Evolutionary conservation across 257 asterid species (phyloP).

Genomic region (Solanum tacnaense): DNA sequence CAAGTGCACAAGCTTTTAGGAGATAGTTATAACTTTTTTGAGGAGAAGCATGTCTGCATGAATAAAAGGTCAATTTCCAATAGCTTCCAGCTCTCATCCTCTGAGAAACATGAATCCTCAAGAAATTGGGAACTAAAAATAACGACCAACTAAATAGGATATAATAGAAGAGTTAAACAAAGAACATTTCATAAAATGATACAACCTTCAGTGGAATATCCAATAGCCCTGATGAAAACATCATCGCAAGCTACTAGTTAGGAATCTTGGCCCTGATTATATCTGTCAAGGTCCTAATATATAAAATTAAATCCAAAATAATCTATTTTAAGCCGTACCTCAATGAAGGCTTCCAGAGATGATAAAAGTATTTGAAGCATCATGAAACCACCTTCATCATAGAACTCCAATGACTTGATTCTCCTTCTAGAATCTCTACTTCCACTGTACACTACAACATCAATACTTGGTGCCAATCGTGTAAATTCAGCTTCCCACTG

Average conservation of each 20-base stretch:
- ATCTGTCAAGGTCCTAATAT: background rate
- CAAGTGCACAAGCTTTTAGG: background rate
- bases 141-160: background rate
- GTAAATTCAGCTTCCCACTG: constrained; percentile 62
- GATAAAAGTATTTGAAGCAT: constrained; percentile 48
- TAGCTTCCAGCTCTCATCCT: background rate
- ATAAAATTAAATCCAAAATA: background rate
- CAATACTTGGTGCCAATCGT: constrained; percentile 44
- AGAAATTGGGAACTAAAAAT: background rate
- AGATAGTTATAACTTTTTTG: background rate
- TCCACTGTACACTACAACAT: constrained; percentile 53
- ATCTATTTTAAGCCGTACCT: constrained; percentile 26
- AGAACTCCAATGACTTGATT: constrained; percentile 52
- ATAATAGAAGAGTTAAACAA: background rate
- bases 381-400: constrained; percentile 34
- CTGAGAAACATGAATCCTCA: background rate
- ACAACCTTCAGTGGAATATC: background rate
- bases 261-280: background rate
- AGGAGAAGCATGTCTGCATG: background rate
- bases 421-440: constrained; percentile 29
- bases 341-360: constrained; percentile 33
- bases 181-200: background rate
- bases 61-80: background rate
- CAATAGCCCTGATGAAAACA: background rate
- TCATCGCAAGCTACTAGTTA: background rate